Evolutionary conservation across 2,329 filamentous ascomycete genomes (phyloP), one percentile per base, ranked within the genome.

Genomic region (Sporothrix inflata): DNA sequence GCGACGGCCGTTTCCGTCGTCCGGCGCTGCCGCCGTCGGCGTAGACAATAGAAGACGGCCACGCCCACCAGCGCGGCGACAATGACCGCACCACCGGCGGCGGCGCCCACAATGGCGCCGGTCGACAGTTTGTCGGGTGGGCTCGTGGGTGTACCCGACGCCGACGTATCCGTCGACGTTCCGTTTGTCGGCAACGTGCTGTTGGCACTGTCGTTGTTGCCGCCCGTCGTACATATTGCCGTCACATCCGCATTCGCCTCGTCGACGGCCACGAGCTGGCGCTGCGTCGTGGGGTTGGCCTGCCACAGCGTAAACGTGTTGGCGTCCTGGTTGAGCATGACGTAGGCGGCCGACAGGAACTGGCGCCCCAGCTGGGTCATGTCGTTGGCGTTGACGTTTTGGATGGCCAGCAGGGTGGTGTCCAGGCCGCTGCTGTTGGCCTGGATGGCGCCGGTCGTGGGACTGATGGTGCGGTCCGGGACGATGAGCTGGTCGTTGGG

Each of bases 331-430:
- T 81, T 78, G 63, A 79, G 74, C 70, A 78, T 75, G 21, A 81
- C 69, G 69, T 80, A 79, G 4, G 77, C 77, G 24, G 75, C 72
- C 11, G 78, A 77, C n/a, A 81, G 74, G 71, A 81, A 81, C 19
- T 76, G 73, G 24, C 75, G 72, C 27, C 79, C 79, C 2, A 81
- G 68, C n/a, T 72, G 27, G 5, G 75, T 72, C 70, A 79, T 72
- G 65, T 78, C 76, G 49, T 77, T 73, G 30, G 74, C 72, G 49
- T 78, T 78, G 55, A 61, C 27, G 40, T 47, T 19, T n/a, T 70
- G 68, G 9, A 79, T 73, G 12, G 75, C 74, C 40, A 77, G 73
- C 45, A 79, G 70, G 40, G 75, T 68, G 8, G 78, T 73, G 72
- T 79, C 76, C 7, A 74, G 74, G 9, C 34, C 69, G n/a, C 73